A percentile compares a stretch with the other conserved stretches of the same genome.
Conservation (phyloP, 441 rosid genomes). For the Croton setiger region DNA sequence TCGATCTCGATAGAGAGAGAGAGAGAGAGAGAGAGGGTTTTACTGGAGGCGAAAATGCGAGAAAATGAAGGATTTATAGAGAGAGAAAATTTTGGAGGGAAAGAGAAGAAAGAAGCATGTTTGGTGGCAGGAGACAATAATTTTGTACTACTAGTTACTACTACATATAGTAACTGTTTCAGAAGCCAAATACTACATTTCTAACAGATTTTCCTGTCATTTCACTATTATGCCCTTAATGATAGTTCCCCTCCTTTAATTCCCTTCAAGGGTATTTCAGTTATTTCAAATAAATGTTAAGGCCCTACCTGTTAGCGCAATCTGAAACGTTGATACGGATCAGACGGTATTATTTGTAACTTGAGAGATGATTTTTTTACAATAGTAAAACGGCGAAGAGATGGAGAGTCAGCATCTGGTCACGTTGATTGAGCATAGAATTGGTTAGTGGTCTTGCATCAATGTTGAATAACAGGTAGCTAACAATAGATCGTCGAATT, state of each 20-base stretch:
- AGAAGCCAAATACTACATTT: slow-evolving; percentile 11
- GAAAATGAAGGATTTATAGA: slow-evolving; percentile 4
- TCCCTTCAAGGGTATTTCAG: slow-evolving; percentile 8
- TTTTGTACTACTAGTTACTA: too few relatives aligned
- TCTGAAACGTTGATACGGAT: background rate
- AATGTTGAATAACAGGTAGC: background rate
- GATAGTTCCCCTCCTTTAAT: too few relatives aligned
- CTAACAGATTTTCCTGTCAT: slow-evolving; percentile 19
- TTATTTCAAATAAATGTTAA: slow-evolving; percentile 3
- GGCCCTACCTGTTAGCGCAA: background rate
- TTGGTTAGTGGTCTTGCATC: background rate
- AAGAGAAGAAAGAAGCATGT: background rate
- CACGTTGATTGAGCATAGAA: background rate
- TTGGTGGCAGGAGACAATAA: slow-evolving; percentile 5
- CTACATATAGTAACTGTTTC: slow-evolving; percentile 13
- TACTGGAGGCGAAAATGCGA: slow-evolving; percentile 11
- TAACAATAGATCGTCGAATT: background rate
- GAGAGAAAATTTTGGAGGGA: slow-evolving; percentile 10
- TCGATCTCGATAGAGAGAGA: background rate
- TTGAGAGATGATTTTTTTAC: too few relatives aligned
- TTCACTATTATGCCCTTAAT: slow-evolving; percentile 1
- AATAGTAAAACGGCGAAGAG: background rate
- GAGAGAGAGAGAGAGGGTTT: background rate
- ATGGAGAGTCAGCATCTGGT: background rate
- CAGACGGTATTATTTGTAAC: background rate